Base-by-base conservation (phyloP, 495 filamentous ascomycete genomes). In the Annulohypoxylon bovei region DNA sequence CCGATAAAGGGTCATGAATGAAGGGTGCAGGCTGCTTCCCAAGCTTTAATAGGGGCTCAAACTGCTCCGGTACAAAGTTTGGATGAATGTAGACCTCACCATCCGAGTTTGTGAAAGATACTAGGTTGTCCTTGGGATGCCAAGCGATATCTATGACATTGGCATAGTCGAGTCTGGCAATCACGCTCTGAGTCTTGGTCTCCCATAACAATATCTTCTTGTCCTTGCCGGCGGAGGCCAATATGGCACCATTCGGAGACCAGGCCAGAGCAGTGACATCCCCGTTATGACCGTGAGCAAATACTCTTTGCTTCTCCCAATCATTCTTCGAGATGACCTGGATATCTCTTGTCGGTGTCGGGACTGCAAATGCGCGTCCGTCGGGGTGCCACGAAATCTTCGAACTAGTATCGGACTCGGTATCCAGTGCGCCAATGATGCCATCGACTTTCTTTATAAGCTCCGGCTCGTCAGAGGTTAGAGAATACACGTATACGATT, bases 341-440 rank as follows among this genome's bases (percentile, higher is more conserved):
- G 20, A 98, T 90, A 69, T 98, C 94, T 75, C 90, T 83, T 0
- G 92, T 95, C 0, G 90, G 85, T 12, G 96, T 97, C 0, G 93
- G 89, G 0, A 90, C 89, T 8, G 93, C 93, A 79, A 99, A 97
- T 4, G 94, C 93, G 44, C 92, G 88, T 5, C 96, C 95, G 74
- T 98, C 96, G 0, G 96, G 96, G 81, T 98, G 95, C 95, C 95
- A 99, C 1, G 89, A 86, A 23, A 90, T 88, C 75, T 87, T 87
- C 8, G 93, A 89, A 68, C 89, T 95, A 2, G 87, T 84, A 64
- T 97, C 93, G 7, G 88, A 87, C 46, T 95, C 93, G 1, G 88
- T 86, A 56, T 98, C 94, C 0, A 95, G 78, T 44, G 85, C 85
- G 60, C 88, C 89, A 68, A 98, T 94, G 50, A 97, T 80, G 0